Evolutionary conservation across 2,329 filamentous ascomycete genomes (phyloP).

Genomic region (Claviceps arundinis): DNA sequence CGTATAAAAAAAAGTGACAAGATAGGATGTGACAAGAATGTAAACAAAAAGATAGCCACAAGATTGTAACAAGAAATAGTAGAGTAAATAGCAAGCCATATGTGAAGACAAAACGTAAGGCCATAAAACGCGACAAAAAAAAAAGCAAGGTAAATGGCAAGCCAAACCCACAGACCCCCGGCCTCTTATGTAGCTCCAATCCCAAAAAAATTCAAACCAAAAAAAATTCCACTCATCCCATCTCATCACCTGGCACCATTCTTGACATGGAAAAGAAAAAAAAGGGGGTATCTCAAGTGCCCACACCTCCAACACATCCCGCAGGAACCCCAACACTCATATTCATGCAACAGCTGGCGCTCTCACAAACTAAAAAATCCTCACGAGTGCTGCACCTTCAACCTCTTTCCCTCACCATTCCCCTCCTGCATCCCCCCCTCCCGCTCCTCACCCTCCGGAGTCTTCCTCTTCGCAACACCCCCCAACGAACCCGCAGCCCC

Average conservation of each 20-base stretch:
- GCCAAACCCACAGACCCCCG: no score
- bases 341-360: background rate
- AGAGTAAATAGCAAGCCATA: no score
- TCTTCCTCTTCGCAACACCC: conserved; percentile 12
- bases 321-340: background rate
- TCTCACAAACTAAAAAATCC: background rate
- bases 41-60: background rate
- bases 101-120: no score
- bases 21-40: no score
- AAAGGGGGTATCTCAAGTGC: conserved; percentile 7
- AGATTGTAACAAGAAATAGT: background rate
- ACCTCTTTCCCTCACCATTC: conserved; percentile 36
- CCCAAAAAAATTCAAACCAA: no score
- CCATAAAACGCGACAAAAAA: no score
- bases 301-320: background rate
- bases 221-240: no score
- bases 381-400: conserved; percentile 33
- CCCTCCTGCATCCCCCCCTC: conserved; percentile 1
- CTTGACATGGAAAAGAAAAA: background rate
- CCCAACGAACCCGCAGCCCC: conserved; percentile 2
- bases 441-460: conserved; percentile 19
- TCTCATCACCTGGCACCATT: no score
- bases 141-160: no score
- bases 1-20: no score
- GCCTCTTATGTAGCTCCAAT: no score